These are phyloP conservation scores for Prunus armeniaca DNA, from an alignment of 306 rosid species.

Conservation along the genomic window DNA sequence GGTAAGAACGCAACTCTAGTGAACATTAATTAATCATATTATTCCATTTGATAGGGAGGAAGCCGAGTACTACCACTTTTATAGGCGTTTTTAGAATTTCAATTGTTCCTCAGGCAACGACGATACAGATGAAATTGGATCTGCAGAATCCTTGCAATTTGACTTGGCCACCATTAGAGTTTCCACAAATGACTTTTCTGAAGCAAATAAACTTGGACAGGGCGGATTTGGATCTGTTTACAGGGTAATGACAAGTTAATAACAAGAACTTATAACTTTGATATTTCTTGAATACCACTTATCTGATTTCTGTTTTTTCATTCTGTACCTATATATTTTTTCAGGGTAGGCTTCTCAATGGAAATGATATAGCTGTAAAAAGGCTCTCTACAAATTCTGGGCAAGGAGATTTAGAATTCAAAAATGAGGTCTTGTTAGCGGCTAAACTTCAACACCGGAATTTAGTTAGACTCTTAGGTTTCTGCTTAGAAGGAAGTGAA, in stretches of 20 bases:
- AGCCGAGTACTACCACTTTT: too few species aligned
- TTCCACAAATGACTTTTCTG: constrained; percentile 7
- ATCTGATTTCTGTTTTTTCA: not conserved
- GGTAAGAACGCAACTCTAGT: not conserved
- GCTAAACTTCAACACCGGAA: constrained; percentile 5
- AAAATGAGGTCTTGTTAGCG: not conserved
- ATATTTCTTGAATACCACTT: too few species aligned
- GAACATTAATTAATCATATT: too few species aligned
- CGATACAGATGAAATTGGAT: not conserved
- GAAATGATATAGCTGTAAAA: not conserved
- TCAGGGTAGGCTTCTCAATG: not conserved
- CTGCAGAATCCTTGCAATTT: constrained; percentile 1
- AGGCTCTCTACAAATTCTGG: not conserved
- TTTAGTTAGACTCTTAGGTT: constrained; percentile 8
- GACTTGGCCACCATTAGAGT: not conserved
- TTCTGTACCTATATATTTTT: not conserved
- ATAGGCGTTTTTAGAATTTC: too few species aligned
- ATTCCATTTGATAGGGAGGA: too few species aligned
- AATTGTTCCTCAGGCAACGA: not conserved
- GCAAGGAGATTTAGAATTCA: constrained; percentile 5
- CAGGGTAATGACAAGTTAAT: not conserved
- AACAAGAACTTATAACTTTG: too few species aligned
- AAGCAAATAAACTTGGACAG: constrained; percentile 2
- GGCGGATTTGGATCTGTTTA: constrained; percentile 11
- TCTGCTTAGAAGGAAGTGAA: not conserved